Evolutionary conservation across 257 asterid species (phyloP).

Genomic region (Nicotiana paniculata): DNA sequence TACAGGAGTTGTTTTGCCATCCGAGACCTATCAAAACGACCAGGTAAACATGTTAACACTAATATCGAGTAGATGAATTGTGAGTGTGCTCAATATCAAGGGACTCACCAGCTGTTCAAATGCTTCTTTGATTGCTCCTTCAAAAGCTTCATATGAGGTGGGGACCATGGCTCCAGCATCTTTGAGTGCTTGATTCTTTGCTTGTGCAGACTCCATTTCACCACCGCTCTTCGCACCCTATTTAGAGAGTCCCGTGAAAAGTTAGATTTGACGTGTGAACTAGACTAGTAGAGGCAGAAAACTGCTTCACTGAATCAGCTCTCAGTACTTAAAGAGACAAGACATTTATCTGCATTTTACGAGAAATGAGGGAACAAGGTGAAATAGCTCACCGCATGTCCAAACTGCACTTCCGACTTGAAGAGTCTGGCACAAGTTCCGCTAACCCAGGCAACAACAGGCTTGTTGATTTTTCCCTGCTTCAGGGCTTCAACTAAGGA

Average conservation of each 20-base stretch:
- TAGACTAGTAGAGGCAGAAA: neutral
- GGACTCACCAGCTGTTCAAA: constrained; percentile 58
- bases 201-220: constrained; percentile 99
- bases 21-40: constrained; percentile 46
- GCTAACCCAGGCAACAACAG: constrained; percentile 99
- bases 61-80: neutral
- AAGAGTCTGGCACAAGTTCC: constrained; percentile 97
- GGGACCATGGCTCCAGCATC: constrained; percentile 98
- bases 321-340: neutral
- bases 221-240: constrained; percentile 99
- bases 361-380: neutral
- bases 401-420: constrained; percentile 98
- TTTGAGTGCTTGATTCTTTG: constrained; percentile 86
- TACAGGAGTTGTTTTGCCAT: constrained; percentile 62
- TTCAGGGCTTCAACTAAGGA: constrained; percentile 95
- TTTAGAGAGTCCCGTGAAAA: constrained; percentile 6
- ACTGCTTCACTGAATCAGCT: neutral
- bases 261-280: neutral
- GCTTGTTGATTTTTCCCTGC: constrained; percentile 90
- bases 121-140: constrained; percentile 72
- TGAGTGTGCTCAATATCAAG: neutral
- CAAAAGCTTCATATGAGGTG: constrained; percentile 89
- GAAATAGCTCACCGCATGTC: constrained; percentile 85
- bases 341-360: neutral
- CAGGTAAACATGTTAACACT: constrained; percentile 15